phyloP scores from a whole-genome alignment of 768 basidiomycete genomes.

The Lactifluus subvellereus region DNA sequence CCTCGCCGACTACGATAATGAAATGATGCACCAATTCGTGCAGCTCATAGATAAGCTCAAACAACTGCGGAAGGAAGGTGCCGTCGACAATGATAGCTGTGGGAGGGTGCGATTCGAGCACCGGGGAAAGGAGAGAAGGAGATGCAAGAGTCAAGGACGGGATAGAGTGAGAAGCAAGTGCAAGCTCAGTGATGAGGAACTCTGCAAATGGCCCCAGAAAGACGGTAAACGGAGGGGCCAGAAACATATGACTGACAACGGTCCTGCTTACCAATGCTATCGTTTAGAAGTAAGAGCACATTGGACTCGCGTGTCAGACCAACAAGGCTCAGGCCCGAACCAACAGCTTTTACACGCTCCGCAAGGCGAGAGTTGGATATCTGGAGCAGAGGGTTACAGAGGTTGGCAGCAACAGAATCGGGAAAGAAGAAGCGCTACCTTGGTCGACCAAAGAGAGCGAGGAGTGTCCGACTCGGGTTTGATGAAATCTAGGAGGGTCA shows the following conservation, averaged over 20 bases:
- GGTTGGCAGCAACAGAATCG: neutral
- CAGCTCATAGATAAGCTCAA: conserved; percentile 67
- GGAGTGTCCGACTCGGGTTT: conserved; percentile 59
- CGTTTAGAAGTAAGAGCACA: conserved; percentile 73
- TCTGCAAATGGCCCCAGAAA: conserved; percentile 38
- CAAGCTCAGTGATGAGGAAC: conserved; percentile 75
- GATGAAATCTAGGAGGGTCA: conserved; percentile 60
- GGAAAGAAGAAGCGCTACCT: conserved; percentile 36
- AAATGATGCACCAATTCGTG: conserved; percentile 43
- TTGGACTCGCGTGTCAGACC: conserved; percentile 53
- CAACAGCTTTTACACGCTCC: conserved; percentile 65
- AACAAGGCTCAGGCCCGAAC: conserved; percentile 61
- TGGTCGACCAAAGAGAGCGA: conserved; percentile 75
- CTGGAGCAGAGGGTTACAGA: conserved; percentile 34
- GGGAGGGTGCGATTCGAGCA: conserved; percentile 60
- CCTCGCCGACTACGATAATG: conserved; percentile 70
- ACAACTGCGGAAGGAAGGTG: conserved; percentile 56
- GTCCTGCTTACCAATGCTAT: conserved; percentile 53
- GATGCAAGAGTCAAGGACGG: conserved; percentile 61
- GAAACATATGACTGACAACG: neutral
- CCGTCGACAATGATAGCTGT: conserved; percentile 71
- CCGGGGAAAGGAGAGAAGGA: conserved; percentile 52
- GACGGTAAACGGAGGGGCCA: conserved; percentile 10
- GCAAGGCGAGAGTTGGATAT: conserved; percentile 69
- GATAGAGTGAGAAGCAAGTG: conserved; percentile 64